Conservation (phyloP, 2,329 filamentous ascomycete species). For the Sporothrix variecibatus region DNA sequence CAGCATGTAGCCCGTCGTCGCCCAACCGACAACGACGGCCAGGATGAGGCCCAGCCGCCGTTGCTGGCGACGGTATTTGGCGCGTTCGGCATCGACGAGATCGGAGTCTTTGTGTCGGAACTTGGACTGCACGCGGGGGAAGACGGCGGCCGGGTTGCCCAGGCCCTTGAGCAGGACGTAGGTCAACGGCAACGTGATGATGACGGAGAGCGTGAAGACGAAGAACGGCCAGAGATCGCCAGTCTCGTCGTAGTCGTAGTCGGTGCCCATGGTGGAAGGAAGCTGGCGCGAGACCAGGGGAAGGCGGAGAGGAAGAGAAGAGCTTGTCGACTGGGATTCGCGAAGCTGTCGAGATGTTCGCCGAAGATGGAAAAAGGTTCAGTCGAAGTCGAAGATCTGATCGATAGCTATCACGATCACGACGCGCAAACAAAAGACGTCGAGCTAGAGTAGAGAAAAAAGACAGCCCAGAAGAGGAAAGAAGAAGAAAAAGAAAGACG, state of each 20-base stretch:
- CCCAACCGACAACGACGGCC: slow-evolving; percentile 75
- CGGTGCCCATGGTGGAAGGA: slow-evolving; percentile 73
- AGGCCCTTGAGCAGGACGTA: slow-evolving; percentile 82
- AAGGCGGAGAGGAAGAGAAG: too few species aligned
- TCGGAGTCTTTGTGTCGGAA: slow-evolving; percentile 82
- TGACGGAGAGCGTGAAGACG: slow-evolving; percentile 83
- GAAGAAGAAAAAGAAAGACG: background rate
- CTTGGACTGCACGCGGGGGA: slow-evolving; percentile 77
- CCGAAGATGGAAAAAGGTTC: background rate
- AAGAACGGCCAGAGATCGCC: slow-evolving; percentile 99
- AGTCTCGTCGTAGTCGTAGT: slow-evolving; percentile 98
- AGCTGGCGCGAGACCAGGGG: background rate
- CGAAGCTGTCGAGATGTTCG: background rate
- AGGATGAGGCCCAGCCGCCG: slow-evolving; percentile 82
- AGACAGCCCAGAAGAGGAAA: background rate
- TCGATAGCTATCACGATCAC: background rate
- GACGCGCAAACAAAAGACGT: background rate
- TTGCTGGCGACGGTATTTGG: slow-evolving; percentile 86
- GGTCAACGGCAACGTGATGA: slow-evolving; percentile 87
- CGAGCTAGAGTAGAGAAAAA: background rate
- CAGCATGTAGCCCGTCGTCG: slow-evolving; percentile 82
- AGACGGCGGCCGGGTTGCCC: slow-evolving; percentile 75
- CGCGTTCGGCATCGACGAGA: slow-evolving; percentile 78
- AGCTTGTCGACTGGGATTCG: background rate
- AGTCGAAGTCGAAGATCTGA: background rate